phyloP scores from a whole-genome alignment of 495 filamentous ascomycete species.

The Penicillium dipodomyicola region DNA sequence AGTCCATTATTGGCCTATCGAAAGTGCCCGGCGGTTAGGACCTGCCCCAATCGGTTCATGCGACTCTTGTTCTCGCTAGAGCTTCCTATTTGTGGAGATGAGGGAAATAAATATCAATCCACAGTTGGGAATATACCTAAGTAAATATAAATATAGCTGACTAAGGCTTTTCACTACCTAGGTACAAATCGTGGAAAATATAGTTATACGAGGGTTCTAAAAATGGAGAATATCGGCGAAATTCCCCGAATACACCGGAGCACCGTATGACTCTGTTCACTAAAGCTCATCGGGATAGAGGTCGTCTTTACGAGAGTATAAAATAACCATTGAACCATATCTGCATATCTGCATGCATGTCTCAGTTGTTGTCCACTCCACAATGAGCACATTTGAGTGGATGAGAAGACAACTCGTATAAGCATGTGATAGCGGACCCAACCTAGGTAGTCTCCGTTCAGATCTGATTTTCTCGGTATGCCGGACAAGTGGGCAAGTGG shows the following conservation, averaged over 20 bases:
- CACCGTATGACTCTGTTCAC: not conserved
- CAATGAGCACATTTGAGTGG: not conserved
- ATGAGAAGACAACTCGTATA: not conserved
- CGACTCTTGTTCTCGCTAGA: not conserved
- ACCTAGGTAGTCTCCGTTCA: not conserved
- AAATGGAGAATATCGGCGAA: not conserved
- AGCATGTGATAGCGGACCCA: not conserved
- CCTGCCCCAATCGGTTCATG: conserved; percentile 2
- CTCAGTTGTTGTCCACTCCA: not conserved
- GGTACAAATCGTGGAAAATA: not conserved
- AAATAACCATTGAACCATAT: too few relatives aligned
- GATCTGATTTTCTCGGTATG: not conserved
- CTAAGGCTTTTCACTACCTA: not conserved
- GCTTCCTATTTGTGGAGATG: not conserved
- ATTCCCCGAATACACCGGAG: not conserved
- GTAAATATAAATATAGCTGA: not conserved
- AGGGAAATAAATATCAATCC: not conserved
- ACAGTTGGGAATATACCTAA: too few relatives aligned
- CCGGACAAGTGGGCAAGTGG: not conserved
- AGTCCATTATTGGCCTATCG: not conserved
- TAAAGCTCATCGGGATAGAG: not conserved
- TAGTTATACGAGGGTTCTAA: not conserved
- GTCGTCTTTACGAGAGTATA: too few relatives aligned
- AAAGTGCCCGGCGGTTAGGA: not conserved
- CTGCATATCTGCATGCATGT: not conserved